These are phyloP conservation scores for Teratosphaeria epicoccoides DNA, from an alignment of 2,329 filamentous ascomycete genomes.

Conservation along the genomic window DNA sequence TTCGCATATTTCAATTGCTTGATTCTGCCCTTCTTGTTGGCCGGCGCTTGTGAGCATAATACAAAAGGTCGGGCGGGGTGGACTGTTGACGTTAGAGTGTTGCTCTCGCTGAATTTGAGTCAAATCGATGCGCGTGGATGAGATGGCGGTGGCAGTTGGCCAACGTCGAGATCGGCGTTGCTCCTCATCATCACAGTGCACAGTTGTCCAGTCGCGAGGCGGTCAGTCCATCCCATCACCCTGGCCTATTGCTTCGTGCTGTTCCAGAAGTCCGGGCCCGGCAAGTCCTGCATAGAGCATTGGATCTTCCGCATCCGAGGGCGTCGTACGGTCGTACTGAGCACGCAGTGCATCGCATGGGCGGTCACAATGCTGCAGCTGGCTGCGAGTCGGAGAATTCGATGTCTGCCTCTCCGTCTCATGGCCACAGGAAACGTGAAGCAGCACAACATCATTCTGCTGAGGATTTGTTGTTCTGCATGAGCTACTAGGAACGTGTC, in stretches of 20 bases:
- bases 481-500: neutral
- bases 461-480: neutral
- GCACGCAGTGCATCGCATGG: neutral
- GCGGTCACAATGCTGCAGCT: neutral
- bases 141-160: neutral
- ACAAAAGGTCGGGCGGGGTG: neutral
- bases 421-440: neutral
- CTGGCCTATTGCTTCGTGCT: neutral
- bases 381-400: neutral
- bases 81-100: neutral
- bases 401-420: neutral
- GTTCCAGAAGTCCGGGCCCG: neutral
- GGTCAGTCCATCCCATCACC: neutral
- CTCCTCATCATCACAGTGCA: neutral
- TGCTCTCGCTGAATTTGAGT: neutral
- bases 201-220: neutral
- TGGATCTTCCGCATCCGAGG: neutral
- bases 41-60: neutral
- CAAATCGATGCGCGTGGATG: neutral
- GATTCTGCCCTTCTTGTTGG: neutral
- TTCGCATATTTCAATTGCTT: neutral
- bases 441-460: neutral
- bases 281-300: neutral
- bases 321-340: neutral
- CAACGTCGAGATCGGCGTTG: neutral